Evolutionary conservation across 176 grass and related monocot species (phyloP).

Genomic region (Pharus latifolius): DNA sequence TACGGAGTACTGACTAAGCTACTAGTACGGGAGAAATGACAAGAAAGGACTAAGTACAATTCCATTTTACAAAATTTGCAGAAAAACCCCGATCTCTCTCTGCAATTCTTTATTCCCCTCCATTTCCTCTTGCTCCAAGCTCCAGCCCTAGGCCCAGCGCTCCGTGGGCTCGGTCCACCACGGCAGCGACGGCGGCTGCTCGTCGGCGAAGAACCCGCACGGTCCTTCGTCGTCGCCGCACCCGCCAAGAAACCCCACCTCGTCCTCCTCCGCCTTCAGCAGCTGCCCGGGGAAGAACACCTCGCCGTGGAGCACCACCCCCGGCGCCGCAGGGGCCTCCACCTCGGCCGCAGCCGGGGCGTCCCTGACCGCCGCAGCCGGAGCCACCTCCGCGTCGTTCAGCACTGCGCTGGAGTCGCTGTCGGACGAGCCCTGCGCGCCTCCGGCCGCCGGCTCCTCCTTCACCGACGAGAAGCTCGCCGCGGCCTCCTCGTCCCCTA

Average conservation of each 20-base stretch:
- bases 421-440: slow-evolving; percentile 42
- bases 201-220: slow-evolving; percentile 66
- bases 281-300: slow-evolving; percentile 29
- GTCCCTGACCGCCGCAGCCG: not conserved
- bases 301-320: not conserved
- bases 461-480: slow-evolving; percentile 46
- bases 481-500: slow-evolving; percentile 24
- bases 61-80: slow-evolving; percentile 49
- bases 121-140: not conserved
- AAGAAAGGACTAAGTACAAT: slow-evolving; percentile 37
- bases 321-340: not conserved
- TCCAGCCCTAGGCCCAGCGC: slow-evolving; percentile 40
- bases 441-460: slow-evolving; percentile 28
- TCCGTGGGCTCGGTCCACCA: slow-evolving; percentile 51
- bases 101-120: not conserved
- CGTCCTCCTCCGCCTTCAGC: slow-evolving; percentile 53
- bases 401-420: slow-evolving; percentile 59
- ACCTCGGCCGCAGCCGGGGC: not conserved
- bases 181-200: slow-evolving; percentile 44
- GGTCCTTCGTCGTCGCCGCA: slow-evolving; percentile 32
- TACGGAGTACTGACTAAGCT: not conserved
- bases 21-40: not conserved
- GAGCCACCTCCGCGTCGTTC: slow-evolving; percentile 31
- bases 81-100: slow-evolving; percentile 12
- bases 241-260: slow-evolving; percentile 34